phyloP scores from a whole-genome alignment of 306 rosid species.

The Quercus agrifolia region DNA sequence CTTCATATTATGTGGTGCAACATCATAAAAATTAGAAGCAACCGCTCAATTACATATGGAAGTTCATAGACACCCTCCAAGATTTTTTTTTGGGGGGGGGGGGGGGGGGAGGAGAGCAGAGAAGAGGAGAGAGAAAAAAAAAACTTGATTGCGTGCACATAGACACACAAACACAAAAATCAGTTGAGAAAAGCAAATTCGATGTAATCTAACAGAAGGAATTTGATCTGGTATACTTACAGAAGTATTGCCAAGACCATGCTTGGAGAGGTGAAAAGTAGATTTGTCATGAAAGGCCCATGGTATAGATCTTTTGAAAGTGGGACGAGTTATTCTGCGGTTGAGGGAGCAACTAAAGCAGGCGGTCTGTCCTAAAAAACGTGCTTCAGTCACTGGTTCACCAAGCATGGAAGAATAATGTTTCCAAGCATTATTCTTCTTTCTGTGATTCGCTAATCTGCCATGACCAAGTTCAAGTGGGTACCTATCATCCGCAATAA shows the following conservation, averaged over 20 bases:
- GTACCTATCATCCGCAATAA: constrained; percentile 29
- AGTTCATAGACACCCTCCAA: neutral
- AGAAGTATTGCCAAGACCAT: constrained; percentile 25
- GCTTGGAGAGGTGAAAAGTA: constrained; percentile 35
- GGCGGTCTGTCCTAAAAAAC: constrained; percentile 20
- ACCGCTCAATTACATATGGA: neutral
- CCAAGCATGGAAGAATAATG: constrained; percentile 33
- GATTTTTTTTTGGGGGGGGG: too few species aligned
- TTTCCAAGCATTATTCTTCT: constrained; percentile 38
- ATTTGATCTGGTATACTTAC: constrained; percentile 40
- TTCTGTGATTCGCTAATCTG: constrained; percentile 40
- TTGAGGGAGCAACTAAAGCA: constrained; percentile 54
- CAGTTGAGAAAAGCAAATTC: neutral
- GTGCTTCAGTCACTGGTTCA: constrained; percentile 31
- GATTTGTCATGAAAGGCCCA: constrained; percentile 59
- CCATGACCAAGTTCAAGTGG: constrained; percentile 31
- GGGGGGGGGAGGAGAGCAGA: too few species aligned
- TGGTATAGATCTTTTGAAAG: constrained; percentile 29
- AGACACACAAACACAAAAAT: neutral
- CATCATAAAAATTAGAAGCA: neutral
- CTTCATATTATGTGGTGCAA: neutral
- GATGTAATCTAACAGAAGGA: neutral
- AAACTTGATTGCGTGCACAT: neutral
- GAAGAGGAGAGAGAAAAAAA: too few species aligned
- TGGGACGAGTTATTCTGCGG: constrained; percentile 31